Evolutionary conservation across 2,329 filamentous ascomycete genomes (phyloP), one percentile per base, ranked within the genome.

Genomic region (Verticillium isaacii): DNA sequence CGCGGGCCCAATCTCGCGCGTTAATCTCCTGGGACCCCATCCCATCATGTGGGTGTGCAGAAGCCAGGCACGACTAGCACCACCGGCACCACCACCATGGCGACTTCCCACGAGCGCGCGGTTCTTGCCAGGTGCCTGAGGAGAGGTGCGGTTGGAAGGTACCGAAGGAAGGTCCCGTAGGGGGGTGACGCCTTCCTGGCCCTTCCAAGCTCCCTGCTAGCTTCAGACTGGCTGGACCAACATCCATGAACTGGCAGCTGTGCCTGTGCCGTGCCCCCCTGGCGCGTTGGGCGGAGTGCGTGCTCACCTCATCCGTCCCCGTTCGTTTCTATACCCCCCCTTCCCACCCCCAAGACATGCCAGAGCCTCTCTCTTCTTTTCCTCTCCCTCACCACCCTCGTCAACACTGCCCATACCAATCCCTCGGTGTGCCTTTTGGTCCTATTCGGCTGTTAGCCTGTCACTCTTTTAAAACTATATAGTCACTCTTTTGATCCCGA

Each of bases 371-470:
- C 45, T 19, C 58, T 32, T 52, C 32, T 54, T 45, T 58, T 58
- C 45, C 50, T 37, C 55, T 57, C 32, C 45, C 50, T 58, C 37
- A 59, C 58, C 58, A 55, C 58, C 63, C 59, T 61, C 57, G 63
- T 62, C 61, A 54, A 62, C 32, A 56, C 34, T 52, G n/a, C 19
- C 19, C 45, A 52, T 52, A 52, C 45, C 45, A 52, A 23, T 23
- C 45, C 5, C n/a, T 52, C 45, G 45, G 45, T 52, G n/a, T 52
- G 45, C 45, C 41, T 54, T 32, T 32, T 59, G 58, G 58, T 59
- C 58, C 45, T 52, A 52, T 19, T 52, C 45, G 45, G 45, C 19
- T 29, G n/a, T 52, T 12, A 9, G 45, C 45, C 45, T 54, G 58
- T 37, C 58, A 55, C 45, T 59, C 58, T 37, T 59, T 59, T 54